Percentiles rank a stretch among this genome's conserved stretches.
These are phyloP conservation scores for Alloascoidea hylecoeti DNA, from an alignment of 805 yeast species.

Conservation along the genomic window DNA sequence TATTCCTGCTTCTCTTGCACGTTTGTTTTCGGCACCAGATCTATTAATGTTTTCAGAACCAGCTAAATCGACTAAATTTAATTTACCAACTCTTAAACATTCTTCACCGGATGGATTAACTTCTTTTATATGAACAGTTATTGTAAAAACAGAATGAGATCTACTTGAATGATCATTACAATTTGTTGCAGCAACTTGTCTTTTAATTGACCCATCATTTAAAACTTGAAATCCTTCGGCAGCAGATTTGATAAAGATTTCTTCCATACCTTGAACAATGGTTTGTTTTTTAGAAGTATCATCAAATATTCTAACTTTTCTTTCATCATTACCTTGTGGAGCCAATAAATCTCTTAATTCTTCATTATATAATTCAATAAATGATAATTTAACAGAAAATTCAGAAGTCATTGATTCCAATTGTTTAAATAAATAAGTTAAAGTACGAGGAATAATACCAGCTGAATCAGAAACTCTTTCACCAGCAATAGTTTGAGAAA, in stretches of 20 bases:
- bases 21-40: constrained; percentile 75
- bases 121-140: constrained; percentile 42
- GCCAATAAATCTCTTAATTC: constrained; percentile 62
- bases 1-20: constrained; percentile 90
- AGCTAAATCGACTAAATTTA: constrained; percentile 85
- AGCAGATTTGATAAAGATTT: constrained; percentile 31
- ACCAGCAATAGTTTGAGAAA: constrained; percentile 16
- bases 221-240: constrained; percentile 37
- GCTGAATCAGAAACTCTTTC: constrained; percentile 20
- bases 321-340: constrained; percentile 24
- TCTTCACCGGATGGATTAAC: constrained; percentile 33
- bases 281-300: constrained; percentile 26
- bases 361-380: constrained; percentile 79
- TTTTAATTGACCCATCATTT: constrained; percentile 39
- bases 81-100: constrained; percentile 41
- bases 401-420: constrained; percentile 30
- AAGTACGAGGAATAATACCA: constrained; percentile 34
- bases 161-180: constrained; percentile 68
- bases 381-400: constrained; percentile 61
- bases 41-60: constrained; percentile 84
- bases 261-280: constrained; percentile 46
- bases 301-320: constrained; percentile 40
- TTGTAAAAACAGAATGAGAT: constrained; percentile 69
- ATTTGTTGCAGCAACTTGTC: constrained; percentile 69
- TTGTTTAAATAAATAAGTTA: constrained; percentile 29